Base-by-base conservation (phyloP, 371 early-diverging fungal species). In the Syncephalastrum racemosum region DNA sequence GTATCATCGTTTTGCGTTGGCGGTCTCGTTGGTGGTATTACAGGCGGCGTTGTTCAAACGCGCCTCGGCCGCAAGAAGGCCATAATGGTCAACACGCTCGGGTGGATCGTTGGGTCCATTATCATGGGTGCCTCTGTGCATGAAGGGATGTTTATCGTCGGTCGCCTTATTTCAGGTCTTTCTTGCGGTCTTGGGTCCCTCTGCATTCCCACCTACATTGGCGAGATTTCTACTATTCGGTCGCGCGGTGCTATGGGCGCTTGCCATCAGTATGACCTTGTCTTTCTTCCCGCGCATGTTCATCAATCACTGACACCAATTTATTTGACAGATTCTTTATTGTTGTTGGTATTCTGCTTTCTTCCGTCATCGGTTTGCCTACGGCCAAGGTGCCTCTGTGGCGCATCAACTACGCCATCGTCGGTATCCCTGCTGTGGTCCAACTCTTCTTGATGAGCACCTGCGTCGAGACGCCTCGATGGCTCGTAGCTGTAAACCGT, bases 161-260 rank as follows among this genome's bases (percentile, higher is more conserved):
- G 66, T 2, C 70, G 70, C 46, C 45, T 69, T 13, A 51, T 69
- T 24, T 40, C 50, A 18, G 70, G 70, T 41, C 47, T 69, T 45
- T 92, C 83, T 2, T 82, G 89, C 16, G 95, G 95, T 14, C 66
- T 88, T 2, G 83, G 87, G 14, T 85, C 90, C 41, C 84, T 85
- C 22, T 82, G 81, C n/a, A 83, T 89, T 2, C 89, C 95, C 0
- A 80, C 85, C 2, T 95, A 94, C 59, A 79, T 94, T 25, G 83
- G 84, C 6, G 90, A 92, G 56, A 82, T 93, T 42, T 70, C 92
- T 7, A 89, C 93, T 0, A 75, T 80, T 2, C 69, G 74, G 7
- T 68, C 71, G 10, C 79, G 92, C 54, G 94, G 92, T 10, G 71
- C 79, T 5, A 67, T 89, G 58, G 79, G 84, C 31, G 77, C 88